phyloP scores from a whole-genome alignment of 345 rosid species.

The Rubroshorea leprosula region DNA sequence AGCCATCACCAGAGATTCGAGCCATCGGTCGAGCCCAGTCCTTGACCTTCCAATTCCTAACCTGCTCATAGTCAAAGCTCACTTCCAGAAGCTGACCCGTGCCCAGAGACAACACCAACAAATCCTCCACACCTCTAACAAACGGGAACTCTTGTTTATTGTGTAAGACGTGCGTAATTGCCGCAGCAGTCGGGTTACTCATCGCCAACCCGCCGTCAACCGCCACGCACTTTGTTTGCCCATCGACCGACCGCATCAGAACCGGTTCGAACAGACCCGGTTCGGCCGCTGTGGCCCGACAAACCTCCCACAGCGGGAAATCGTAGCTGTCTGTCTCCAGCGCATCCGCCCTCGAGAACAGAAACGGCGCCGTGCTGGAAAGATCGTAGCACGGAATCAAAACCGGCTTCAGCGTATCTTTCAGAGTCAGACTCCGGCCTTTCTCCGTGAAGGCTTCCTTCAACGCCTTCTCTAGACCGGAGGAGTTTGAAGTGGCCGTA shows the following conservation, averaged over 20 bases:
- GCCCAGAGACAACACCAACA: conserved; percentile 76
- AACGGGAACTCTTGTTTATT: conserved; percentile 98
- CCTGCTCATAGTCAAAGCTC: conserved; percentile 63
- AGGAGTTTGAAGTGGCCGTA: conserved; percentile 31
- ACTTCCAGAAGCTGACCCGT: conserved; percentile 74
- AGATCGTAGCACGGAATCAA: conserved; percentile 89
- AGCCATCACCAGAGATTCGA: conserved; percentile 69
- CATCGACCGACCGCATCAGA: conserved; percentile 60
- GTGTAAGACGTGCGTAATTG: conserved; percentile 92
- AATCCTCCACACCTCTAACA: conserved; percentile 93
- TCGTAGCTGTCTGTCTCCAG: conserved; percentile 81
- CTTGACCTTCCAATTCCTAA: conserved; percentile 71
- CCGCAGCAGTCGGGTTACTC: conserved; percentile 90
- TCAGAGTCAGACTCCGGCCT: conserved; percentile 49
- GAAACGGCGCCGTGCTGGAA: conserved; percentile 75
- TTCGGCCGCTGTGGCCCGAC: conserved; percentile 86
- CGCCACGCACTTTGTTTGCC: conserved; percentile 72
- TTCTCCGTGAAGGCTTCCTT: conserved; percentile 59
- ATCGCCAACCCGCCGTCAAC: conserved; percentile 82
- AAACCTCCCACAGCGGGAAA: conserved; percentile 83
- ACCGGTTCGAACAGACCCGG: conserved; percentile 76
- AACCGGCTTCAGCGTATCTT: conserved; percentile 87
- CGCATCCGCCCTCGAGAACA: conserved; percentile 97
- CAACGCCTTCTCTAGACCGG: conserved; percentile 56
- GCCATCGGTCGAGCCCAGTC: conserved; percentile 91